Conservation (phyloP, 495 filamentous ascomycete genomes). For the Penicillium simplicissimum region DNA sequence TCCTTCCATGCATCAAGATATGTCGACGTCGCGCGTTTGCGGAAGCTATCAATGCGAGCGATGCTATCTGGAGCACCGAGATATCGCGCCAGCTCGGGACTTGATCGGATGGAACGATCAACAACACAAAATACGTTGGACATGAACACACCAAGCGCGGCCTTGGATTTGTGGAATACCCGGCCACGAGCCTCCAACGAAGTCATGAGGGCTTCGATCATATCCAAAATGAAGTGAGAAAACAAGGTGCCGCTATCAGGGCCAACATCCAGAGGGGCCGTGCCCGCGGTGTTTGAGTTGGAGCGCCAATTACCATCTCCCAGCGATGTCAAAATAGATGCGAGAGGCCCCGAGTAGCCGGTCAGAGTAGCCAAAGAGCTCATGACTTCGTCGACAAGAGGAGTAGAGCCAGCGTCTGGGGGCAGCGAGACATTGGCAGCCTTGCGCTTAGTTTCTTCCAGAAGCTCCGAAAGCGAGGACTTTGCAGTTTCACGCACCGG, state of each 20-base stretch:
- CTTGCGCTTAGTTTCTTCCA: constrained; percentile 81
- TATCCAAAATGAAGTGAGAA: constrained; percentile 82
- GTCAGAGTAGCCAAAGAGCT: constrained; percentile 82
- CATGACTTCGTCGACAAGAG: constrained; percentile 83
- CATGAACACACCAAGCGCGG: constrained; percentile 81
- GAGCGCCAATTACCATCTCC: constrained; percentile 87
- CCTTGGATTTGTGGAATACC: constrained; percentile 73
- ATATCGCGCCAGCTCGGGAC: constrained; percentile 68
- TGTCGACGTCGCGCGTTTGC: constrained; percentile 77
- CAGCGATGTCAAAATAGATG: constrained; percentile 85
- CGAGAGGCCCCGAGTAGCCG: constrained; percentile 81
- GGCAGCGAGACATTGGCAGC: constrained; percentile 65
- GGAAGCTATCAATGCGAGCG: constrained; percentile 73
- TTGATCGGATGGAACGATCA: constrained; percentile 80
- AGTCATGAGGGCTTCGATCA: constrained; percentile 75
- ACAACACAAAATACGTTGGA: constrained; percentile 86
- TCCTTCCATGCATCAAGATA: constrained; percentile 92
- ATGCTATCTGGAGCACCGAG: constrained; percentile 63
- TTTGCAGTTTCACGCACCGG: constrained; percentile 92
- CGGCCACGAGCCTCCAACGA: constrained; percentile 75
- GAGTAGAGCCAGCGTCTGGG: constrained; percentile 73
- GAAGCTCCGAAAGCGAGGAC: constrained; percentile 74
- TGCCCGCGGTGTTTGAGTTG: constrained; percentile 58
- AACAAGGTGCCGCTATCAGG: constrained; percentile 90
- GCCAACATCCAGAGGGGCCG: constrained; percentile 78